phyloP scores from a whole-genome alignment of 345 rosid species.

The Corchorus olitorius region DNA sequence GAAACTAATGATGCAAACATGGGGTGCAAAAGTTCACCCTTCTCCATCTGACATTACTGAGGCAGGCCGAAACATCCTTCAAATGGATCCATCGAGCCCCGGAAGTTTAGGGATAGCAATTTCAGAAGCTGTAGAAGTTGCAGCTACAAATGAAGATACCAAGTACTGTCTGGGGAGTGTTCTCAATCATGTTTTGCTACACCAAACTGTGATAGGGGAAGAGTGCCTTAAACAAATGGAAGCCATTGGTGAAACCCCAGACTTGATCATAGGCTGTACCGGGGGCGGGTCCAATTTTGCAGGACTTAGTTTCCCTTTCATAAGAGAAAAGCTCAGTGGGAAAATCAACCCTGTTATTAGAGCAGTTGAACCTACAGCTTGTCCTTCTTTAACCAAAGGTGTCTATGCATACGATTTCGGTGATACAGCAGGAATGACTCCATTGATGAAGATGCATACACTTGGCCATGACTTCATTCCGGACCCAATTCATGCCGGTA shows the following conservation, averaged over 20 bases:
- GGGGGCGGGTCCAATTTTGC: constrained; percentile 98
- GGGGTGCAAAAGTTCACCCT: constrained; percentile 97
- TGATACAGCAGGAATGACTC: constrained; percentile 89
- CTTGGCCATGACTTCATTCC: constrained; percentile 97
- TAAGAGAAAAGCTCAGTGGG: constrained; percentile 84
- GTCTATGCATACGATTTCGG: constrained; percentile 88
- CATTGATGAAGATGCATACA: constrained; percentile 99
- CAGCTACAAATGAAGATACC: constrained; percentile 64
- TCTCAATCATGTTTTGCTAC: constrained; percentile 86
- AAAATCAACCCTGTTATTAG: constrained; percentile 75
- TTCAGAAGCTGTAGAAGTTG: constrained; percentile 96
- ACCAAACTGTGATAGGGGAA: constrained; percentile 93
- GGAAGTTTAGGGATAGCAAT: constrained; percentile 98
- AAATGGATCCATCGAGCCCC: constrained; percentile 62
- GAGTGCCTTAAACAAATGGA: constrained; percentile 90
- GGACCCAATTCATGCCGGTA: constrained; percentile 97
- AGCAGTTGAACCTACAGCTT: constrained; percentile 90
- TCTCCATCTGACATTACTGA: constrained; percentile 77
- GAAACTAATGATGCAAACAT: constrained; percentile 94
- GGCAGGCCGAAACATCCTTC: constrained; percentile 71
- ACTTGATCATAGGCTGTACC: constrained; percentile 85
- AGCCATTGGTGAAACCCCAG: constrained; percentile 77
- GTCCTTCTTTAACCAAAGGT: constrained; percentile 90
- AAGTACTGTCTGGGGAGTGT: constrained; percentile 94
- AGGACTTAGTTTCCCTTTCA: constrained; percentile 90